Evolutionary conservation across 2,329 filamentous ascomycete species (phyloP).

Genomic region (Acephala macrosclerotiorum): DNA sequence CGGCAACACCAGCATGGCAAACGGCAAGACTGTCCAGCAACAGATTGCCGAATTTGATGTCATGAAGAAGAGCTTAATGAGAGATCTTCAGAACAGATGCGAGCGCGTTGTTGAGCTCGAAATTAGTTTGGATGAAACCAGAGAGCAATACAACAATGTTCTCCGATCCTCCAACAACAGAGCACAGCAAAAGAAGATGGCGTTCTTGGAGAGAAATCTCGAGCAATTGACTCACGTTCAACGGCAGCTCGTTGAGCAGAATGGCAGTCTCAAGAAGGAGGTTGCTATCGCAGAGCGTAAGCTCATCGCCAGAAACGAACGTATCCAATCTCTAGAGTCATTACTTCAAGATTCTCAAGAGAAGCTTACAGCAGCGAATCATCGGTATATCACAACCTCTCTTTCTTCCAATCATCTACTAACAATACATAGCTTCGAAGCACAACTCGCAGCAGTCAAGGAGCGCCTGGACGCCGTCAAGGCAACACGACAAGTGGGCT

Average conservation of each 20-base stretch:
- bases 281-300: conserved; percentile 98
- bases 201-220: conserved; percentile 96
- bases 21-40: conserved; percentile 93
- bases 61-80: conserved; percentile 99
- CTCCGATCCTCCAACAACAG: conserved; percentile 96
- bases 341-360: conserved; percentile 97
- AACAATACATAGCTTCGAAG: conserved; percentile 78
- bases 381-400: conserved; percentile 72
- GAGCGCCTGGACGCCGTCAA: conserved; percentile 97
- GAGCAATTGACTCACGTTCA: conserved; percentile 98
- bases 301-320: conserved; percentile 93
- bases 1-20: conserved; percentile 64
- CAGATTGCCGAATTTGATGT: conserved; percentile 98
- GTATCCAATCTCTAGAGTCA: conserved; percentile 91
- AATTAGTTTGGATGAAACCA: conserved; percentile 95
- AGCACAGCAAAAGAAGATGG: conserved; percentile 99
- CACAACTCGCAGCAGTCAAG: conserved; percentile 95
- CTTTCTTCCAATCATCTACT: conserved; percentile 23
- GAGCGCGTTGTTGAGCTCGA: conserved; percentile 98
- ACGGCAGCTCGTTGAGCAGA: conserved; percentile 97
- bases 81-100: conserved; percentile 96
- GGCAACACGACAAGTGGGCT: conserved; percentile 81
- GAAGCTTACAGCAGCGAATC: conserved; percentile 96
- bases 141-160: conserved; percentile 99
- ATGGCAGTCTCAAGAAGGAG: conserved; percentile 97